Evolutionary conservation across 306 rosid genomes (phyloP), one percentile per base, ranked within the genome.

Genomic region (Quercus mongolica): DNA sequence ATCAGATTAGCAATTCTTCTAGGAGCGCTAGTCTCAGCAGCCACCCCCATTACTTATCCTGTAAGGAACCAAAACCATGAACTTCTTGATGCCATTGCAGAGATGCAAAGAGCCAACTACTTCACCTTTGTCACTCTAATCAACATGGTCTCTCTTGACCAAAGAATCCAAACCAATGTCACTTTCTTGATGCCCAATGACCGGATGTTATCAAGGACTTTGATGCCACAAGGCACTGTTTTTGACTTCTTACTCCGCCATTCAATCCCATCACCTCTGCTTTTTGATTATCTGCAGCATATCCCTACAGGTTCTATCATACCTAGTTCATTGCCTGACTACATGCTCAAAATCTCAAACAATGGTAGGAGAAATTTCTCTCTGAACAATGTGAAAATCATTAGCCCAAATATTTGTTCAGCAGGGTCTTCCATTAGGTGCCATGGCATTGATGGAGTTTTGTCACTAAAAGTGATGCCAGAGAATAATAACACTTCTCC

Each of bases 111-210:
- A 74, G 93, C 96, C 15, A 91, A 86, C 72, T 89, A 91, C 85
- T 91, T 91, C 81, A 85, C 94, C 5, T 89, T 88, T 76, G 89
- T 86, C 33, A 89, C 74, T 83, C 83, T 89, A 25, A 73, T 91
- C 80, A 89, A 88, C 26, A 91, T 91, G 91, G 82, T 90, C 56
- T 86, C 85, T 20, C 63, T 71, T 0, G 85, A 87, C 74, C 3
- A 73, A 62, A 84, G 79, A 35, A 74, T 89, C 5, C 69, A 74
- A 13, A 84, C 69, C 2, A 89, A 91, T 6, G 68, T 89, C 25
- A 91, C 96, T 21, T 89, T 89, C 89, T 81, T 91, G 84, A 91
- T 91, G 93, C 96, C 96, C 3, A 89, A 87, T 49, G 94, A 91
- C 75, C 75, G 89, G 17, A 81, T 72, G 81, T 80, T 91, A 0